Percentiles rank a stretch among this genome's conserved stretches.
phyloP scores from a whole-genome alignment of 306 rosid species.

The Prinsepia uniflora region DNA sequence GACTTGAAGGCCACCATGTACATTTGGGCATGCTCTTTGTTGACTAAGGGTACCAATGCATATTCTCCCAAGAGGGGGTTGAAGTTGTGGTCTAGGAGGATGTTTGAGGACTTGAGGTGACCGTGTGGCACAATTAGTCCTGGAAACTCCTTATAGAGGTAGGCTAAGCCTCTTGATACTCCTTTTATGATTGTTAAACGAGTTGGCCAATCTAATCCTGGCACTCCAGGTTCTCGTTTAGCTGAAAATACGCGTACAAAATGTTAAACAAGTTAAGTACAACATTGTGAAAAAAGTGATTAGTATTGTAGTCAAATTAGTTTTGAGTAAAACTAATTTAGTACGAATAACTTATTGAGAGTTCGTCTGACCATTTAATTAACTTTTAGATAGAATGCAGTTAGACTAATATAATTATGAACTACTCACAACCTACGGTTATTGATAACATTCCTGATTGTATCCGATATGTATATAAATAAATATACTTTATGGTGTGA shows the following conservation, averaged over 20 bases:
- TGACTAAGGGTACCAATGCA: slow-evolving; percentile 40
- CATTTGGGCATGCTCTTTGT: slow-evolving; percentile 50
- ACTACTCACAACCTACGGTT: no score
- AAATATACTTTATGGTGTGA: neutral
- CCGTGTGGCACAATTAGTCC: slow-evolving; percentile 51
- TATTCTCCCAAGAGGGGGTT: slow-evolving; percentile 58
- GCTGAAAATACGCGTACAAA: slow-evolving; percentile 27
- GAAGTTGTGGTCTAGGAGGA: slow-evolving; percentile 41
- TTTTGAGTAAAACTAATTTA: neutral
- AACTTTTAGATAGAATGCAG: no score
- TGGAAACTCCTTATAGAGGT: slow-evolving; percentile 57
- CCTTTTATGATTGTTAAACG: slow-evolving; percentile 79
- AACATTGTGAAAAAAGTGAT: neutral
- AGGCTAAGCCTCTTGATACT: slow-evolving; percentile 50
- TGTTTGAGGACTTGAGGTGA: slow-evolving; percentile 84
- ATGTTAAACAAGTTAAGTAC: neutral
- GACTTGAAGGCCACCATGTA: slow-evolving; percentile 60
- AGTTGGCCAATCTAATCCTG: slow-evolving; percentile 58
- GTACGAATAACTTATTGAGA: neutral
- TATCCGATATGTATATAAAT: no score
- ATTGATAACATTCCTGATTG: neutral
- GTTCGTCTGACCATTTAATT: no score
- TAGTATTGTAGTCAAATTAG: neutral
- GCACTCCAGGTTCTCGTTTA: slow-evolving; percentile 26
- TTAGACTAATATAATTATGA: no score